Percentiles rank a stretch among this genome's conserved stretches.
phyloP scores from a whole-genome alignment of 2,329 filamentous ascomycete genomes.

The Hymenoscyphus scutula region DNA sequence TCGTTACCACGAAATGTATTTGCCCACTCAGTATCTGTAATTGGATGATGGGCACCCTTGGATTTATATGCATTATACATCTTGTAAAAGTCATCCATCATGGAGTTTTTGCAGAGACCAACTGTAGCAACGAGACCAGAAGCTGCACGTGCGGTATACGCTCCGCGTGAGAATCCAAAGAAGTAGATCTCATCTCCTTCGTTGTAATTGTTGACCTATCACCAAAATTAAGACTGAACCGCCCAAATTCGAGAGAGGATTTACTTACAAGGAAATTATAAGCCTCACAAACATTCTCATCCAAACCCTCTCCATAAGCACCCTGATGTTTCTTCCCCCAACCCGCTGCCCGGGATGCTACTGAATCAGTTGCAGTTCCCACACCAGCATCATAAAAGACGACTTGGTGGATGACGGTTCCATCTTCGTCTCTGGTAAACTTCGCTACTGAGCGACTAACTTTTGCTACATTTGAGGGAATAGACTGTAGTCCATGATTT shows the following conservation, averaged over 20 bases:
- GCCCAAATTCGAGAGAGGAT: no score
- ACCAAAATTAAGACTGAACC: no score
- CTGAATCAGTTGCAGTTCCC: conserved; percentile 7
- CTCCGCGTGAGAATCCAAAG: conserved; percentile 40
- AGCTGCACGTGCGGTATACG: conserved; percentile 38
- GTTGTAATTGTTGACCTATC: background rate
- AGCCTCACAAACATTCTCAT: conserved; percentile 14
- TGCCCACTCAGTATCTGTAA: no score
- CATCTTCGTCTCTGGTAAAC: conserved; percentile 6
- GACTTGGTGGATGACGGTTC: conserved; percentile 10
- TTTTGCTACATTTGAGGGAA: conserved; percentile 15
- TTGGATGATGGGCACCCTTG: no score
- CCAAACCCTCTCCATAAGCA: conserved; percentile 13
- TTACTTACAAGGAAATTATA: conserved; percentile 42
- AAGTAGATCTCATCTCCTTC: conserved; percentile 3
- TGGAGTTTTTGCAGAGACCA: conserved; percentile 40
- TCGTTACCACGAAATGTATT: no score
- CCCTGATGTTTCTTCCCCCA: conserved; percentile 9
- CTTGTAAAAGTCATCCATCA: conserved; percentile 39
- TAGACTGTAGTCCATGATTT: conserved; percentile 8
- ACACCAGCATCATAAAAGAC: conserved; percentile 15
- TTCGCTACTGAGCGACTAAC: conserved; percentile 10
- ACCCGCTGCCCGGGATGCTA: background rate
- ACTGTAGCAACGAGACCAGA: conserved; percentile 34
- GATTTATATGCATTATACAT: conserved; percentile 13